Evolutionary conservation across 129 eudicot genomes (phyloP), one percentile per base, ranked within the genome.

Genomic region (Pulicaria dysenterica): DNA sequence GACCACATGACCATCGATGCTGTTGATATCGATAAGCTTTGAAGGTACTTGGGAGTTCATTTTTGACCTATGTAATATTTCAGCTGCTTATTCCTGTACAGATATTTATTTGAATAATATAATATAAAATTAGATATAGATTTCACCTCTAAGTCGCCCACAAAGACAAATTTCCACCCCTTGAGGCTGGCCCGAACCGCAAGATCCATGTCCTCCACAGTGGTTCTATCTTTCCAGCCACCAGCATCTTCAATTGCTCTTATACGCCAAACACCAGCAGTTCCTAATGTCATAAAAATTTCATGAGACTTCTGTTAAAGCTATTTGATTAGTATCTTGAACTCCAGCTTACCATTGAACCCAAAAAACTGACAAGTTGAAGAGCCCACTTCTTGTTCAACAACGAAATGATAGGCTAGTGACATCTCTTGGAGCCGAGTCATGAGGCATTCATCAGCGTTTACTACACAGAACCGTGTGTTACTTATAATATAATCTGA

Each of bases 1-100:
- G 97, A 36, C 97, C 97, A 59, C 97, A 91, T 50, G 97, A 91
- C 97, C 97, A 91, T n/a, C 97, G 89, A 73, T 91, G 97, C 73
- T 91, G 97, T 73, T 91, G 97, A 73, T 15, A 91, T 15, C 97
- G 71, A 70, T 84, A 91, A 15, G 95, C 95, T 80, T 91, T 91
- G 68, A 87, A 88, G 44, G 95, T 91, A 61, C 97, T 88, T 41
- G 97, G 97, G 57, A 91, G 95, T 70, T 91, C 97, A 64, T 86
- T 91, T 79, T 83, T 91, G 7, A 91, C 97, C 97, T 87, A 45
- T 46, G 17, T 67, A 47, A 55, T 3, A 31, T 54, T 49, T 76
- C 44, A 77, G 76, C 46, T 64, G 49, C 69, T 58, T 44, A 31
- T 54, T 79, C 55, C 16, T 12, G 31, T 65, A 63, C 45, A 38